A percentile compares a stretch with the other conserved stretches of the same genome.
phyloP scores from a whole-genome alignment of 352 stramenopile species.

The Pythium scleroteichum region DNA sequence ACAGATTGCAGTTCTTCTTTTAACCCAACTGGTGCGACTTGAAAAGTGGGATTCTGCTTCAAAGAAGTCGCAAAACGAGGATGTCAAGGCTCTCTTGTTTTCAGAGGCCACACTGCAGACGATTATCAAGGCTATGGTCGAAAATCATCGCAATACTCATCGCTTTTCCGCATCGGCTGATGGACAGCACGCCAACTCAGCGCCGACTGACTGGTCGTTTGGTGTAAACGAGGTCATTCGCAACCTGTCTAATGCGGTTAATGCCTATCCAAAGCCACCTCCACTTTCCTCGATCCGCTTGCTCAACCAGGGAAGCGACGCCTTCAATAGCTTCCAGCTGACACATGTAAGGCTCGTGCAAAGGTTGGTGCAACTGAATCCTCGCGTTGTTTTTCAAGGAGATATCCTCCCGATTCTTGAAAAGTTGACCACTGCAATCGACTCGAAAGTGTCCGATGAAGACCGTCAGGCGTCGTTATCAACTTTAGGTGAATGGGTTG shows the following conservation, averaged over 20 bases:
- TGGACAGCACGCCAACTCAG: conserved; percentile 64
- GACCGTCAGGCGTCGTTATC: conserved; percentile 61
- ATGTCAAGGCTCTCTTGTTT: conserved; percentile 43
- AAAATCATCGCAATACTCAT: conserved; percentile 68
- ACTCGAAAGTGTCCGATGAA: conserved; percentile 45
- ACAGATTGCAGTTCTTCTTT: conserved; percentile 52
- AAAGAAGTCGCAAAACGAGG: background rate
- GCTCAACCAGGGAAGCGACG: conserved; percentile 46
- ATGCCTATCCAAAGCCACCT: conserved; percentile 48
- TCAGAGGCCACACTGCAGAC: conserved; percentile 40
- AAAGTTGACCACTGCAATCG: conserved; percentile 41
- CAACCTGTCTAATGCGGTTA: conserved; percentile 43
- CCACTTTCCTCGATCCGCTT: conserved; percentile 59
- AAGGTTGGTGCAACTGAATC: conserved; percentile 48
- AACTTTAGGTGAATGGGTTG: conserved; percentile 54
- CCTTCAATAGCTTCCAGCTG: conserved; percentile 39
- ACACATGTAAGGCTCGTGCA: conserved; percentile 47
- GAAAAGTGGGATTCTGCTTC: conserved; percentile 30
- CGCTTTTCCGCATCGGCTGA: conserved; percentile 64
- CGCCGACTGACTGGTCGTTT: conserved; percentile 74
- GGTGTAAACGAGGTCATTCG: conserved; percentile 65
- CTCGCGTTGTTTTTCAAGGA: conserved; percentile 33
- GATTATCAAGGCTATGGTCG: conserved; percentile 45
- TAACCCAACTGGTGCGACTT: conserved; percentile 53
- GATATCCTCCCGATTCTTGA: conserved; percentile 29